phyloP scores from a whole-genome alignment of 1,139 yeast genomes.

The Geotrichum australiense region DNA sequence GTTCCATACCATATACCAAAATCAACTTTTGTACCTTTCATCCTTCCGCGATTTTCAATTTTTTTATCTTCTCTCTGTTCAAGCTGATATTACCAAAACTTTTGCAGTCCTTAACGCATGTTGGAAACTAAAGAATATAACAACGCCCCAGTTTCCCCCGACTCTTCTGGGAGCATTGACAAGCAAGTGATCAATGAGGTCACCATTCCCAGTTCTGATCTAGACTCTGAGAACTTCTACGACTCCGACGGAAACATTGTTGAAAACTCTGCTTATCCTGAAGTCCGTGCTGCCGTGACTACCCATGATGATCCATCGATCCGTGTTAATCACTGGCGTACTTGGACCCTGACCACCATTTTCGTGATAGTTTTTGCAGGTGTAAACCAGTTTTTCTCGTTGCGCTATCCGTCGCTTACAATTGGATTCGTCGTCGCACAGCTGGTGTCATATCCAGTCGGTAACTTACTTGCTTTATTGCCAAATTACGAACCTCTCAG shows the following conservation, averaged over 20 bases:
- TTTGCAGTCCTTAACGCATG: neutral
- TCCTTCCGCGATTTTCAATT: too few relatives aligned
- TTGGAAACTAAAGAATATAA: neutral
- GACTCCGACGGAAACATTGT: conserved; percentile 3
- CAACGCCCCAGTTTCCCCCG: neutral
- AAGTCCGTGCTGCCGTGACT: conserved; percentile 56
- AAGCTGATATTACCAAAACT: neutral
- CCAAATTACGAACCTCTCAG: conserved; percentile 42
- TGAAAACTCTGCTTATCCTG: conserved; percentile 47
- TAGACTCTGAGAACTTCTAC: conserved; percentile 1
- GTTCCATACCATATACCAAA: too few relatives aligned
- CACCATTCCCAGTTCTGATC: too few relatives aligned
- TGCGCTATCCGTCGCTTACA: conserved; percentile 43
- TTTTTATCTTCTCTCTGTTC: neutral
- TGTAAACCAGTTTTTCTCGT: conserved; percentile 45
- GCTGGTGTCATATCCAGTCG: conserved; percentile 48
- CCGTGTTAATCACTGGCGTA: conserved; percentile 47
- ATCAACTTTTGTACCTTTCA: too few relatives aligned
- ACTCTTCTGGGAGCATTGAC: neutral
- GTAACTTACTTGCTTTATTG: conserved; percentile 37
- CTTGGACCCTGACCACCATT: conserved; percentile 34
- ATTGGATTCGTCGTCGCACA: conserved; percentile 46
- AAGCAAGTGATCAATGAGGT: too few relatives aligned
- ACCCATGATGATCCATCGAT: conserved; percentile 42
- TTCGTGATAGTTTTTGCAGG: conserved; percentile 40